These are phyloP conservation scores for Lyophyllum semitale DNA, from an alignment of 768 basidiomycete genomes.

Conservation along the genomic window DNA sequence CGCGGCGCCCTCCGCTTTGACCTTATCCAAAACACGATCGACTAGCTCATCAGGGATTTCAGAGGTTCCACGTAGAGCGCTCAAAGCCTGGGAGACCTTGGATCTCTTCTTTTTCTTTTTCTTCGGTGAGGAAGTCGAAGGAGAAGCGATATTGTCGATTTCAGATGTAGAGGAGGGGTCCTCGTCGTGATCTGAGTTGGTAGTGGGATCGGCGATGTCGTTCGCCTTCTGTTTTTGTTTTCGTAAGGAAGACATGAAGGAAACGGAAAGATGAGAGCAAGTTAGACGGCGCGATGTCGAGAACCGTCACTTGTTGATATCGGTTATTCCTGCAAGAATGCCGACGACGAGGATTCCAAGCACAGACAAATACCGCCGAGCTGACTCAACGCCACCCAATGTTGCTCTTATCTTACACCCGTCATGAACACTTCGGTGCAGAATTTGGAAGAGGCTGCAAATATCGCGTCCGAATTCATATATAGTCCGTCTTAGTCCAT, in stretches of 20 bases:
- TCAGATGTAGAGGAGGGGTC: slow-evolving; percentile 33
- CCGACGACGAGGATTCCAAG: not conserved
- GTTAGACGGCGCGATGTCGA: not conserved
- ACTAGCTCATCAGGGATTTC: slow-evolving; percentile 65
- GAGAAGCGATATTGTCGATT: slow-evolving; percentile 22
- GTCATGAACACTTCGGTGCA: slow-evolving; percentile 34
- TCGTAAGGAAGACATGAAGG: slow-evolving; percentile 34
- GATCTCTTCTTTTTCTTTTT: slow-evolving; percentile 93
- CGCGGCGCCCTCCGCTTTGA: slow-evolving; percentile 57
- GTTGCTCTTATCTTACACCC: not conserved
- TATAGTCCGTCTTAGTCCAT: slow-evolving; percentile 39
- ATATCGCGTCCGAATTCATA: slow-evolving; percentile 56
- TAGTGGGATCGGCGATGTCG: slow-evolving; percentile 41
- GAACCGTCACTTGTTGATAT: slow-evolving; percentile 1
- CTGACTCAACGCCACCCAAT: slow-evolving; percentile 4
- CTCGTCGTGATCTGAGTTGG: slow-evolving; percentile 35
- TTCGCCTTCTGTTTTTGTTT: slow-evolving; percentile 43
- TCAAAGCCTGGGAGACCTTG: slow-evolving; percentile 57
- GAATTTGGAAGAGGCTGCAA: slow-evolving; percentile 54
- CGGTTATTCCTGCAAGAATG: not conserved
- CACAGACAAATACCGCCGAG: slow-evolving; percentile 7
- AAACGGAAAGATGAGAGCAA: not conserved
- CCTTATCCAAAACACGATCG: slow-evolving; percentile 65
- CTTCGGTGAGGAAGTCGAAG: slow-evolving; percentile 52
- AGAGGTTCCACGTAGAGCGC: slow-evolving; percentile 47